Percentiles rank a stretch among this genome's conserved stretches.
These are phyloP conservation scores for Coemansia sp. DNA, from an alignment of 192 early-diverging fungal species.

Conservation along the genomic window DNA sequence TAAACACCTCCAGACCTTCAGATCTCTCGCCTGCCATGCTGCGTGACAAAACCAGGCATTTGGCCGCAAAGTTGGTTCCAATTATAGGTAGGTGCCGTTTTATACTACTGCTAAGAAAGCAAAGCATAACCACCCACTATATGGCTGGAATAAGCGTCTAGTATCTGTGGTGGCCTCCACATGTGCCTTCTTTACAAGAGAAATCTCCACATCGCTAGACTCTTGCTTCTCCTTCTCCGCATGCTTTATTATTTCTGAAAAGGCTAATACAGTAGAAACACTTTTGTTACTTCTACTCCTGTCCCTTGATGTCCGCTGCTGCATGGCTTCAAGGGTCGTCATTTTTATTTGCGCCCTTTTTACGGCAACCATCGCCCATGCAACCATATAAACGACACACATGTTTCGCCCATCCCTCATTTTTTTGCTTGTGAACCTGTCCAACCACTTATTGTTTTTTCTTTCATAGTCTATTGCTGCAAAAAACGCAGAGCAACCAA, in stretches of 20 bases:
- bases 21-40: constrained; percentile 47
- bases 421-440: not conserved
- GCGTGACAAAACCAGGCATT: constrained; percentile 43
- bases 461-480: not conserved
- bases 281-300: not conserved
- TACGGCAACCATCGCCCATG: not conserved
- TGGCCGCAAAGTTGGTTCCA: constrained; percentile 42
- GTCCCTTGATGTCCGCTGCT: not conserved
- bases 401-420: not conserved
- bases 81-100: constrained; percentile 35
- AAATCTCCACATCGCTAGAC: not conserved
- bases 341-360: not conserved
- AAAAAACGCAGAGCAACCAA: too few relatives aligned
- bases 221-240: not conserved
- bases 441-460: not conserved
- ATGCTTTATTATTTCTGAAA: not conserved
- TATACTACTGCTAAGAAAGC: not conserved
- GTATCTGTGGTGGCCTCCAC: not conserved
- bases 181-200: not conserved
- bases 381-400: not conserved
- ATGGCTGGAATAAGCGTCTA: not conserved
- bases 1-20: constrained; percentile 48
- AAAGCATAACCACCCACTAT: too few relatives aligned
- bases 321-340: not conserved
- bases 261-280: not conserved